These are phyloP conservation scores for Plantago elongata DNA, from an alignment of 257 asterid genomes.

Conservation along the genomic window DNA sequence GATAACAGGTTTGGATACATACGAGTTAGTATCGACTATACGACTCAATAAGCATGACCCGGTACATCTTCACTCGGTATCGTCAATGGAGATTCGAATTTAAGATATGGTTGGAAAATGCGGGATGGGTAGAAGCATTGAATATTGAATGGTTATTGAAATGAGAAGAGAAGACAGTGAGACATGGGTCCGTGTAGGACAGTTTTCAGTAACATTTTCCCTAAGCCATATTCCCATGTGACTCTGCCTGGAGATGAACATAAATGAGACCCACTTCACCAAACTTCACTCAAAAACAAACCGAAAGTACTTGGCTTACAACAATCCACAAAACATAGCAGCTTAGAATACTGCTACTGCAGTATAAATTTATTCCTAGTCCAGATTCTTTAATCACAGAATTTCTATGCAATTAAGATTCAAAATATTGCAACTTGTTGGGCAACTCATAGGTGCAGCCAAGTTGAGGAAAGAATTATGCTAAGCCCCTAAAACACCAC, in stretches of 20 bases:
- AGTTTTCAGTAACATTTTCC: slow-evolving; percentile 17
- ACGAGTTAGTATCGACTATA: no score
- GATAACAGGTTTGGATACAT: no score
- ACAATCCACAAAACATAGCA: not conserved
- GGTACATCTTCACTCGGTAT: no score
- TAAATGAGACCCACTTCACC: slow-evolving; percentile 25
- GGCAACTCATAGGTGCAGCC: no score
- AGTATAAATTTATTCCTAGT: no score
- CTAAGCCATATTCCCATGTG: slow-evolving; percentile 42
- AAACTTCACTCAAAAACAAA: slow-evolving; percentile 10
- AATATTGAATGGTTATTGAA: not conserved
- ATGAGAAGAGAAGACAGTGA: slow-evolving; percentile 18
- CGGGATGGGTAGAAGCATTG: slow-evolving; percentile 5
- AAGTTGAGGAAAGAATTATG: no score
- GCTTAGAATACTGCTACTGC: not conserved
- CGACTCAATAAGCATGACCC: no score
- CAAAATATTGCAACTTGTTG: no score
- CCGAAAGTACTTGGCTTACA: slow-evolving; percentile 2
- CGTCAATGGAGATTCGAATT: no score
- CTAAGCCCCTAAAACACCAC: no score
- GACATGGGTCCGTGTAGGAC: slow-evolving; percentile 35
- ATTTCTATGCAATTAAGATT: no score
- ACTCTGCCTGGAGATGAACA: slow-evolving; percentile 9
- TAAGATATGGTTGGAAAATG: not conserved
- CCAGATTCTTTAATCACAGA: no score